Evolutionary conservation across 1,284 basidiomycete species (phyloP), one percentile per base, ranked within the genome.

Genomic region (Rhizoctonia solani): DNA sequence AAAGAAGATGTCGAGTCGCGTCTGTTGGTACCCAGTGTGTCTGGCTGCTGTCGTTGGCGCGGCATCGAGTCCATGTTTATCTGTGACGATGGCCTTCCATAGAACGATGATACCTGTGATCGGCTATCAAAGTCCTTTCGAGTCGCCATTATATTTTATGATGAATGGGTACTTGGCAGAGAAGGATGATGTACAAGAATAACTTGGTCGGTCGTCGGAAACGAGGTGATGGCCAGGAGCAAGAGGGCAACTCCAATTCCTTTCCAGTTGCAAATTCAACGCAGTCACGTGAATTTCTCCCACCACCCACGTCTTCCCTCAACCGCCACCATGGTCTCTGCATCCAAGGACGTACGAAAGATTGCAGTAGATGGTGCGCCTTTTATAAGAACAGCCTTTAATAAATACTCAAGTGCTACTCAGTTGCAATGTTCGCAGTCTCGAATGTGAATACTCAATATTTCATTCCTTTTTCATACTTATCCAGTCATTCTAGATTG

Each of bases 401-500:
- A 34, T 37, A 42, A 32, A 23, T 19, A 9, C 41, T 25, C n/a
- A 50, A 59, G 19, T 21, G 52, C 27, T 63, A 50, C 27, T 1
- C 68, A 87, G 87, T 86, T 66, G 83, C 84, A 14, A 75, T 88
- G 54, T 82, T 87, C 66, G 79, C 84, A 44, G 85, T 83, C n/a
- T 82, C 85, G 14, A 85, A 87, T 77, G 86, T 85, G 77, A 69
- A 82, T 83, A 32, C 71, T 30, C 16, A 21, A 34, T 23, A 19
- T 13, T 23, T 16, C 41, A 41, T 32, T 23, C 47, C 67, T 54
- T 30, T 23, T 30, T 16, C 21, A 21, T 44, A 11, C 46, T 66
- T 39, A 52, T 50, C 30, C 32, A 29, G 23, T 41, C 32, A 55
- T 44, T 29, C 58, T 52, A 84, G 83, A 80, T 79, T 68, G 84